Conservation (phyloP, 139 green algal species). For the Pseudopediastrum boryanum region DNA sequence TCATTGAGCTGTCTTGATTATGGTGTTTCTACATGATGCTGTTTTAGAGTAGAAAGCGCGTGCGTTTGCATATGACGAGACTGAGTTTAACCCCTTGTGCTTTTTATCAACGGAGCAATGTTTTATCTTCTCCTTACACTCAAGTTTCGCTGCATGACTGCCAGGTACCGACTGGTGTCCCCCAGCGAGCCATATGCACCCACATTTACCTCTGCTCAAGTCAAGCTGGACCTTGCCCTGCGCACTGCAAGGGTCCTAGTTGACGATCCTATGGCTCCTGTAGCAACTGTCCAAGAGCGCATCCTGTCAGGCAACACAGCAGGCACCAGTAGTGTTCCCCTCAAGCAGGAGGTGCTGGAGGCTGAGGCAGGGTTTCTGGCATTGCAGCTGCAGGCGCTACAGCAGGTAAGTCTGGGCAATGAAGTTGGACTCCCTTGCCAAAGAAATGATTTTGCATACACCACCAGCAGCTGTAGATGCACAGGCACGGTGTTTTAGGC, state of each 20-base stretch:
- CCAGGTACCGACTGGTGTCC: constrained; percentile 27
- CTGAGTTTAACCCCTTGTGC: background rate
- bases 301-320: constrained; percentile 14
- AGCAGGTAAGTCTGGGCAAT: no score
- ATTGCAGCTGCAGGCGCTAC: constrained; percentile 1
- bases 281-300: constrained; percentile 1
- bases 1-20: background rate
- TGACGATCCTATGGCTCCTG: constrained; percentile 12
- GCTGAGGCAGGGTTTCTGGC: constrained; percentile 11
- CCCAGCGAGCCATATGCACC: background rate
- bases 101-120: background rate
- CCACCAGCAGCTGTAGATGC: no score
- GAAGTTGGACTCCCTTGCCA: no score
- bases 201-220: background rate
- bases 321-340: background rate
- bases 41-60: background rate
- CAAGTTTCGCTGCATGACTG: background rate
- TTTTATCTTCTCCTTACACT: background rate
- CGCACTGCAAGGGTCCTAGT: background rate
- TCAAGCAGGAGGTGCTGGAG: background rate
- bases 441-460: no score
- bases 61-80: background rate
- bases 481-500: no score
- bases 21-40: background rate
- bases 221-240: background rate